Evolutionary conservation across 768 basidiomycete genomes (phyloP).

Genomic region (Lepiota venenata): DNA sequence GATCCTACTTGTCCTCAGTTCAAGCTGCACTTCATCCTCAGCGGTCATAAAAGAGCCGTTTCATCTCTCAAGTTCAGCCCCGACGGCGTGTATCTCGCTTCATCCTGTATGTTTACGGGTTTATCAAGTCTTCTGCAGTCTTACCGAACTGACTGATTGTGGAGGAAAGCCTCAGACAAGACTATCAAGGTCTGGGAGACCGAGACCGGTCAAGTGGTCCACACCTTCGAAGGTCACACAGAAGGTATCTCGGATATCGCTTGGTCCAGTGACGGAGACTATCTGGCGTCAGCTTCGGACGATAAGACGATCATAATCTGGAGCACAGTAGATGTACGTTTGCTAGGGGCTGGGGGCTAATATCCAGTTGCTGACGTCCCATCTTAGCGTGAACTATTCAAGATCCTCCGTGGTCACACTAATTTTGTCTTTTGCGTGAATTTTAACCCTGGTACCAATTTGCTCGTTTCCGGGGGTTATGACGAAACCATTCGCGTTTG

Average conservation of each 20-base stretch:
- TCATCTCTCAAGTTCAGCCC: conserved; percentile 89
- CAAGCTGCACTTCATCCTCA: conserved; percentile 56
- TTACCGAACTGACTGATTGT: conserved; percentile 19
- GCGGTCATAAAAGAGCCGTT: conserved; percentile 81
- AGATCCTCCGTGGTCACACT: conserved; percentile 80
- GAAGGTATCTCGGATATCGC: conserved; percentile 89
- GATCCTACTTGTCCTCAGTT: conserved; percentile 42
- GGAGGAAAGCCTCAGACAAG: conserved; percentile 79
- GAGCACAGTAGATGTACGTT: conserved; percentile 63
- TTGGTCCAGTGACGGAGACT: conserved; percentile 81
- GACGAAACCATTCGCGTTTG: conserved; percentile 97
- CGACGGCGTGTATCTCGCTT: conserved; percentile 78
- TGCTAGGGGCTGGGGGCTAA: background rate
- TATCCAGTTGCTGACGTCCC: conserved; percentile 12
- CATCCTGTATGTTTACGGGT: conserved; percentile 60
- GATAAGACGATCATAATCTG: conserved; percentile 88
- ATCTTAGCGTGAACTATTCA: conserved; percentile 52
- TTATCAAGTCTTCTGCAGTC: conserved; percentile 5
- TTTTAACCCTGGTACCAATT: conserved; percentile 86
- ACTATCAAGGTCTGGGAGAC: conserved; percentile 79
- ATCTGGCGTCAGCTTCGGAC: conserved; percentile 90
- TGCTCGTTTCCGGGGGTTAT: conserved; percentile 90
- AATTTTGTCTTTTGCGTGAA: conserved; percentile 94
- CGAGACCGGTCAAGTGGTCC: conserved; percentile 66
- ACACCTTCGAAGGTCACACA: conserved; percentile 70